Base-by-base conservation (phyloP, 2,329 filamentous ascomycete species). In the Hymenoscyphus occultus region DNA sequence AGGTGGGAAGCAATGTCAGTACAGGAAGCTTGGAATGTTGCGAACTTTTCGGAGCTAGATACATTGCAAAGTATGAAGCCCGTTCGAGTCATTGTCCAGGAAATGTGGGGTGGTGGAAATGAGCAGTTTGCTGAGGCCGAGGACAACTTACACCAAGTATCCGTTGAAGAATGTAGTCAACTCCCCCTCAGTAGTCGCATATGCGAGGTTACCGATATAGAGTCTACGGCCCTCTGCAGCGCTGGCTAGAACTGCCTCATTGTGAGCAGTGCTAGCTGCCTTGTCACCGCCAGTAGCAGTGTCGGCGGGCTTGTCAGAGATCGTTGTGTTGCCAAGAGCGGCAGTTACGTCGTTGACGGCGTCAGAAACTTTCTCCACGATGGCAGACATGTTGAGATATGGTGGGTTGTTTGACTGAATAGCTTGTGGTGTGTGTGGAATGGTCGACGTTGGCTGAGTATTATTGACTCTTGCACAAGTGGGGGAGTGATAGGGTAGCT, bases 141-240 rank as follows among this genome's bases (percentile, higher is more conserved):
- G 19, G 7, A 10, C 13, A 31, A 91, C 94, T 87, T 87, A 99
- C 95, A 99, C 92, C 85, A 95, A 90, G 87, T 97, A 98, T 82
- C 90, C 91, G 87, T 95, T 94, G 90, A 99, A 99, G 88, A 99
- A 99, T 76, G 95, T 91, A 87, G 96, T 97, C 87, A 99, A 92
- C 90, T 97, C 93, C 90, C 91, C 95, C 91, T 98, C 95, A 81
- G 93, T 97, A 89, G 95, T 98, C 90, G 94, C 93, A 82, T 99
- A 99, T 78, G 95, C 95, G 88, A 99, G 91, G 87, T 99, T 99
- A 86, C 95, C 95, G 85, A 99, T 98, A 85, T 99, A 99, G 77
- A 99, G 90, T 84, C 95, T 92, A 85, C 95, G 92, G 81, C 95
- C 94, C 86, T 99, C 95, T 82, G 94, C 93, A 81, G 95, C 95